These are phyloP conservation scores for Trypanosoma caninum DNA, from an alignment of 208 protist species.

Conservation along the genomic window DNA sequence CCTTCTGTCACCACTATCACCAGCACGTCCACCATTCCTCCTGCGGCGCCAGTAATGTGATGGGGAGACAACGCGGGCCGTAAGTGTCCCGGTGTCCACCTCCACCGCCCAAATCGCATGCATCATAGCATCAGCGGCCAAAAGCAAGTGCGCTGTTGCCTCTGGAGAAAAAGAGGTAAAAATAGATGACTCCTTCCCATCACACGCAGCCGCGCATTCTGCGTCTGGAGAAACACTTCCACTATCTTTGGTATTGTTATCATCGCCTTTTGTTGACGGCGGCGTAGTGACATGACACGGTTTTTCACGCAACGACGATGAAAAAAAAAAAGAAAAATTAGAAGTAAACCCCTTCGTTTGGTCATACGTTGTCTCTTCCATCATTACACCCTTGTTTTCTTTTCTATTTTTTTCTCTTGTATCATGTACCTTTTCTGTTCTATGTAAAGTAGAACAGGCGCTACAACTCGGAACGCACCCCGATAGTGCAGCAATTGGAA, in stretches of 20 bases:
- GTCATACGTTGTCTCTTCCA: not conserved
- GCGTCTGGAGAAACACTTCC: not conserved
- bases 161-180: not conserved
- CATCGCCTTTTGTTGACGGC: not conserved
- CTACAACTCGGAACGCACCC: conserved; percentile 22
- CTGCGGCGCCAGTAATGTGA: conserved; percentile 7
- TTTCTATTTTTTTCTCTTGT: not conserved
- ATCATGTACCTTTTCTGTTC: not conserved
- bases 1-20: not conserved
- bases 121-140: conserved; percentile 39
- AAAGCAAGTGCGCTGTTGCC: conserved; percentile 29
- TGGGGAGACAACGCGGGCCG: conserved; percentile 21
- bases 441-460: not conserved
- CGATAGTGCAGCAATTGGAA: conserved; percentile 11
- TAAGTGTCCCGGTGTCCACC: conserved; percentile 22
- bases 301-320: too few species aligned
- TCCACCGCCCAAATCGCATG: conserved; percentile 70
- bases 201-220: conserved; percentile 18
- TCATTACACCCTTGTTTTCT: not conserved
- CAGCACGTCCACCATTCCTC: not conserved
- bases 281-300: too few species aligned
- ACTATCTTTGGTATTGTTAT: not conserved
- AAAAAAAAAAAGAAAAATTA: too few species aligned
- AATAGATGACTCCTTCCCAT: conserved; percentile 24
- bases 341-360: too few species aligned